Percentiles rank a stretch among this genome's conserved stretches.
phyloP scores from a whole-genome alignment of 2,329 filamentous ascomycete genomes.

The Talaromyces pinophilus region DNA sequence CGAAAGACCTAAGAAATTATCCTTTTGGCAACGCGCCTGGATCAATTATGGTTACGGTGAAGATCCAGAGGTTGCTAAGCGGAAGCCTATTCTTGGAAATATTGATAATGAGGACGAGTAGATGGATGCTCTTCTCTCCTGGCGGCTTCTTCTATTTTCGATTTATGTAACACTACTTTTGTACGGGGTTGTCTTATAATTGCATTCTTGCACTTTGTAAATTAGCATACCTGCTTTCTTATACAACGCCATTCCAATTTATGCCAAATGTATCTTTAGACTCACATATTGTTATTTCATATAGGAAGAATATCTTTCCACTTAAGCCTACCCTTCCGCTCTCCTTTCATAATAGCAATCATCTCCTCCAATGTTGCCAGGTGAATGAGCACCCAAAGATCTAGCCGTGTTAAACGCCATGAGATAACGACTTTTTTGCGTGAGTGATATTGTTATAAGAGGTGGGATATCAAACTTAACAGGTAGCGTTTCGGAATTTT shows the following conservation, averaged over 20 bases:
- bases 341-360: not conserved
- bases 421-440: too few relatives aligned
- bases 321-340: not conserved
- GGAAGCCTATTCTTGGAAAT: slow-evolving; percentile 46
- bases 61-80: slow-evolving; percentile 40
- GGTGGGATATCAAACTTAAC: too few relatives aligned
- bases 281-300: slow-evolving; percentile 27
- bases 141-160: slow-evolving; percentile 11
- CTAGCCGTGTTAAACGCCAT: too few relatives aligned
- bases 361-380: not conserved
- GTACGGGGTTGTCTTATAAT: slow-evolving; percentile 4
- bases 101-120: slow-evolving; percentile 36
- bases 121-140: not conserved
- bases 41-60: slow-evolving; percentile 45
- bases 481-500: too few relatives aligned
- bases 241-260: slow-evolving; percentile 21
- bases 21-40: slow-evolving; percentile 45
- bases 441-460: too few relatives aligned
- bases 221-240: slow-evolving; percentile 27
- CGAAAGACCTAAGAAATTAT: slow-evolving; percentile 37
- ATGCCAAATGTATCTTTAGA: slow-evolving; percentile 25
- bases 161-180: slow-evolving; percentile 22
- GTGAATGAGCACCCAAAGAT: not conserved
- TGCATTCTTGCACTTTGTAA: slow-evolving; percentile 28
- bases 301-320: not conserved